These are phyloP conservation scores for Kwoniella sp. DNA, from an alignment of 768 basidiomycete genomes.

Conservation along the genomic window DNA sequence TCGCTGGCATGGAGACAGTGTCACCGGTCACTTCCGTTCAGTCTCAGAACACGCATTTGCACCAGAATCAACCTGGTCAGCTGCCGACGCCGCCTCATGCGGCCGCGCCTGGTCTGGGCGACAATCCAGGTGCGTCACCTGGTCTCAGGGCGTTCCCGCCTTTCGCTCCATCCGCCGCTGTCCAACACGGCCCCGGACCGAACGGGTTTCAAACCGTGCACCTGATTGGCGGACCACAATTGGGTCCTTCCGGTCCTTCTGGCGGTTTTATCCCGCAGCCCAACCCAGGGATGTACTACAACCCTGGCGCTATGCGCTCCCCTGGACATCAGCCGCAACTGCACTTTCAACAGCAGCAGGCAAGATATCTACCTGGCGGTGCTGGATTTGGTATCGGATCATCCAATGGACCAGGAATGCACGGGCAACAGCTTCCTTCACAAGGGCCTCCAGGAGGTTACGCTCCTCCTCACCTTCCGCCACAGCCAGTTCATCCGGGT, in stretches of 20 bases:
- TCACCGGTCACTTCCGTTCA: not conserved
- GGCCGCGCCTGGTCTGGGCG: not conserved
- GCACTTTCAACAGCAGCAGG: not conserved
- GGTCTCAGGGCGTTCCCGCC: not conserved
- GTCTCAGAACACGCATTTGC: not conserved
- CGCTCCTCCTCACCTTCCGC: not conserved
- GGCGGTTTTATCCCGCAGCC: not conserved
- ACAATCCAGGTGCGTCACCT: not conserved
- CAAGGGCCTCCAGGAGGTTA: not conserved
- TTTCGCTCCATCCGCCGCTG: not conserved
- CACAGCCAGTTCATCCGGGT: no score
- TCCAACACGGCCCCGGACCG: not conserved
- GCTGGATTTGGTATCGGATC: not conserved
- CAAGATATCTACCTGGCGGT: conserved; percentile 2
- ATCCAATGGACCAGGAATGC: not conserved
- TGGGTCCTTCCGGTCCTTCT: not conserved
- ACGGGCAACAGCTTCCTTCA: conserved; percentile 7
- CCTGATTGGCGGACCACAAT: not conserved
- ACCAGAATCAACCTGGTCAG: conserved; percentile 1
- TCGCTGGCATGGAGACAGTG: conserved; percentile 23
- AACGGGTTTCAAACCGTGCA: no score
- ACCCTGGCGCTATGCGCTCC: no score
- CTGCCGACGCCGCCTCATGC: conserved; percentile 3
- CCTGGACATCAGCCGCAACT: not conserved
- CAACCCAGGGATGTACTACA: not conserved